Evolutionary conservation across 768 basidiomycete genomes (phyloP).

Genomic region (Pisolithus tinctorius): DNA sequence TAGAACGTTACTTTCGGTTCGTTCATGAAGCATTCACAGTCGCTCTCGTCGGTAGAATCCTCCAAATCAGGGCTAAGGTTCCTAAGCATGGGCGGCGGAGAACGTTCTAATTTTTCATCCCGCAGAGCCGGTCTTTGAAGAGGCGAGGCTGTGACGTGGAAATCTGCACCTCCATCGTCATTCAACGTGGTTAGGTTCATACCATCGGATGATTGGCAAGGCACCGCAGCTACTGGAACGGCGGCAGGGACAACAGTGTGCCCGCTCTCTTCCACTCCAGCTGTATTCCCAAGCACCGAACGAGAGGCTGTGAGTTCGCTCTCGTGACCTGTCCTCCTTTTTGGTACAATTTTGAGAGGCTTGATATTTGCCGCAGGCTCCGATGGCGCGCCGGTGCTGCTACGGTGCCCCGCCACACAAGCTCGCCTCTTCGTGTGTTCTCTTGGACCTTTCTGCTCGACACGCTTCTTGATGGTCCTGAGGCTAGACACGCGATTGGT

Average conservation of each 20-base stretch:
- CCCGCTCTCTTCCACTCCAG: not conserved
- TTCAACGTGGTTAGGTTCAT: not conserved
- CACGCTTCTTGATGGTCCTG: slow-evolving; percentile 10
- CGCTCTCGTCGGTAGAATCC: not conserved
- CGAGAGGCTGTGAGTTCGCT: not conserved
- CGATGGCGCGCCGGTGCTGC: not conserved
- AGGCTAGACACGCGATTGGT: slow-evolving; percentile 5
- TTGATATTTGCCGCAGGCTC: not conserved
- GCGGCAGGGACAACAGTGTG: not conserved
- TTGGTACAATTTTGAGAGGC: not conserved
- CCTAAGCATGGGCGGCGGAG: too few relatives aligned
- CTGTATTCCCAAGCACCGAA: not conserved
- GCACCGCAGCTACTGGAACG: not conserved
- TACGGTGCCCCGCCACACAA: not conserved
- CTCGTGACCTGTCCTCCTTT: not conserved
- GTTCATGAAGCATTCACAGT: not conserved
- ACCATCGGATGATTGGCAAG: too few relatives aligned
- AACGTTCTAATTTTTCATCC: too few relatives aligned
- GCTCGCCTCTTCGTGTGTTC: slow-evolving; percentile 4
- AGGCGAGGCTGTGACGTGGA: not conserved
- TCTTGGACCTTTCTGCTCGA: slow-evolving; percentile 5
- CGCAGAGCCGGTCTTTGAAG: too few relatives aligned
- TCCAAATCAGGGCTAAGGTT: too few relatives aligned
- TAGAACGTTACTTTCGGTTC: not conserved
- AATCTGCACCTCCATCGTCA: not conserved